phyloP scores from a whole-genome alignment of 1,139 yeast genomes.

The Arxiozyma bovina region DNA sequence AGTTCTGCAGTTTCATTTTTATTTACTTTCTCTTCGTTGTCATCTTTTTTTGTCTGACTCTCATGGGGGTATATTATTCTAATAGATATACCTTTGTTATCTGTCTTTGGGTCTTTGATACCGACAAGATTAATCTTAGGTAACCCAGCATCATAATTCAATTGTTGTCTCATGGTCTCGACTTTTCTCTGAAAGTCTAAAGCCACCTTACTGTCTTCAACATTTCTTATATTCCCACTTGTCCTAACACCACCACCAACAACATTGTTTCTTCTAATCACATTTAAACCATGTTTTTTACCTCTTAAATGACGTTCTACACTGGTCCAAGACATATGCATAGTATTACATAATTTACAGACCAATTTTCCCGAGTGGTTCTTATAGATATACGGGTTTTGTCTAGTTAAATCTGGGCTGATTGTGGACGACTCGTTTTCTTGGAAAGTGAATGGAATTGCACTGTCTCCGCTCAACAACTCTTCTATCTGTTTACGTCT shows the following conservation, averaged over 20 bases:
- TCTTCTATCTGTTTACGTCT: slow-evolving; percentile 49
- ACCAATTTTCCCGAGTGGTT: slow-evolving; percentile 58
- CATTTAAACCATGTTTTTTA: slow-evolving; percentile 49
- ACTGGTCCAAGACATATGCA: slow-evolving; percentile 53
- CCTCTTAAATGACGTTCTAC: slow-evolving; percentile 54
- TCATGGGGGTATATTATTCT: slow-evolving; percentile 35
- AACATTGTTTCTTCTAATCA: slow-evolving; percentile 34
- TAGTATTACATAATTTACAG: slow-evolving; percentile 55
- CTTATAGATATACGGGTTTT: slow-evolving; percentile 57
- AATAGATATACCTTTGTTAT: slow-evolving; percentile 45
- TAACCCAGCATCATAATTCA: slow-evolving; percentile 20
- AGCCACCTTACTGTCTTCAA: neutral
- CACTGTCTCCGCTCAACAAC: slow-evolving; percentile 34
- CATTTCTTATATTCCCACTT: neutral
- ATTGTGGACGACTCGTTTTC: slow-evolving; percentile 16
- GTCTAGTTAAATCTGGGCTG: slow-evolving; percentile 14
- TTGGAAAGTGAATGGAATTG: slow-evolving; percentile 43
- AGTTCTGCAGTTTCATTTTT: neutral
- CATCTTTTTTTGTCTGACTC: neutral
- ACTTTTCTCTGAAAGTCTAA: slow-evolving; percentile 15
- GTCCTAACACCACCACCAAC: neutral
- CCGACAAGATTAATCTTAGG: slow-evolving; percentile 25
- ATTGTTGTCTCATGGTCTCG: slow-evolving; percentile 17
- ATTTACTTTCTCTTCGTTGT: slow-evolving; percentile 17
- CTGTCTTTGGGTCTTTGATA: slow-evolving; percentile 33